Base-by-base conservation (phyloP, 805 yeast species). In the Pichia rugopelliculosa region DNA sequence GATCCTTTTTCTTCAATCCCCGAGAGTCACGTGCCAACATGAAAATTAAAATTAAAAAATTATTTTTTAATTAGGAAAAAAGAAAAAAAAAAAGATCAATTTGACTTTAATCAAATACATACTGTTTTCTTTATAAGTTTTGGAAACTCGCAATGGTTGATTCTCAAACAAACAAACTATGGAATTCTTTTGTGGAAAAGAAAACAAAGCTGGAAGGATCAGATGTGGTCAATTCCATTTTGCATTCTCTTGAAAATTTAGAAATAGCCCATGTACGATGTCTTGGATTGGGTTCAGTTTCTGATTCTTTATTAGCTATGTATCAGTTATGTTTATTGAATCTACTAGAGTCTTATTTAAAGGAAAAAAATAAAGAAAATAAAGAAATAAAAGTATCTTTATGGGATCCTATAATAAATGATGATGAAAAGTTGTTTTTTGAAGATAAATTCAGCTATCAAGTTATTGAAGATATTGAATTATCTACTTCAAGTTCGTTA, bases 401-500 rank as follows among this genome's bases (percentile, higher is more conserved):
- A 7, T 66, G 59, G 55, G 71, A 67, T 45, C 71, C 71, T 1
- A 56, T 56, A 6, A 65, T 65, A 37, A 51, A 43, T 8, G 51
- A 51, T 0, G 20, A 40, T 2, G 71, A 67, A 27, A 46, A 13
- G 3, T 37, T 33, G 2, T 55, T 63, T 24, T 22, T 66, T 7
- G 17, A n/a, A 6, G 30, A 36, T 0, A 22, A 48, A 4, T 46
- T 58, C 3, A 36, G 48, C 4, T 59, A 46, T 42, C 21, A 15
- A 13, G 56, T 62, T 21, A 52, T 53, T 21, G 57, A 58, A 44
- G 46, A 41, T 3, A 26, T 22, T 4, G 25, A 41, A 3, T 5
- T 20, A 1, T 41, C 41, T 1, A 15, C 25, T 3, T 44, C 33
- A 15, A 13, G n/a, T 3, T 36, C 44, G 8, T 45, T 66, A 17